Evolutionary conservation across 345 rosid species (phyloP).

Genomic region (Linum lewisii): DNA sequence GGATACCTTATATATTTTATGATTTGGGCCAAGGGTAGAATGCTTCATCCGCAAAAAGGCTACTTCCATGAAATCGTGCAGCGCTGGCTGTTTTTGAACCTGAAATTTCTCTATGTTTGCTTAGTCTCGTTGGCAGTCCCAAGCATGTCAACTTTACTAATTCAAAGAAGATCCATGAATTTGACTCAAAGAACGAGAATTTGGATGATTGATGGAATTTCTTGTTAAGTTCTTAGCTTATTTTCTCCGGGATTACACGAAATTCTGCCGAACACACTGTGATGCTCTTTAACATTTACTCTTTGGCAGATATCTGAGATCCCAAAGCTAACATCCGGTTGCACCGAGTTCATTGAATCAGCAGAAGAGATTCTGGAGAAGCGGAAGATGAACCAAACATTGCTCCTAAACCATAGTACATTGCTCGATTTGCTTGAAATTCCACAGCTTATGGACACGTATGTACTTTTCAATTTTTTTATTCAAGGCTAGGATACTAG

Average conservation of each 20-base stretch:
- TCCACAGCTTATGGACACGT: conserved; percentile 99
- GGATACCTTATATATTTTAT: too few species aligned
- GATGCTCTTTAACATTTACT: background rate
- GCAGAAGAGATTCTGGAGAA: conserved; percentile 83
- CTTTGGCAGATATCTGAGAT: conserved; percentile 58
- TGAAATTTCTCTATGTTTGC: too few species aligned
- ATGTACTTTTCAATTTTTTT: conserved; percentile 23
- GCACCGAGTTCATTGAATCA: conserved; percentile 79
- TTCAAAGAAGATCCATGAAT: too few species aligned
- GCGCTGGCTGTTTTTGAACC: too few species aligned
- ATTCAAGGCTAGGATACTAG: background rate
- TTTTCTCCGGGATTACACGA: background rate
- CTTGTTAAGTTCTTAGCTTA: too few species aligned
- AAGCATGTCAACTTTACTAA: too few species aligned
- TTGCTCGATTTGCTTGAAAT: conserved; percentile 98
- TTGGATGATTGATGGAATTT: too few species aligned
- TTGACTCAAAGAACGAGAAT: too few species aligned
- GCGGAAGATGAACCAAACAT: conserved; percentile 87
- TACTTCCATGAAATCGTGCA: too few species aligned
- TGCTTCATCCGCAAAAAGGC: too few species aligned
- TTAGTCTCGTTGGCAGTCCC: too few species aligned
- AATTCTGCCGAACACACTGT: background rate
- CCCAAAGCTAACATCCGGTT: conserved; percentile 75
- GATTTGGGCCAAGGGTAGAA: too few species aligned
- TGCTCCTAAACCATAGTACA: conserved; percentile 80